phyloP scores from a whole-genome alignment of 2,329 filamentous ascomycete species.

The Sporothrix globosa region DNA sequence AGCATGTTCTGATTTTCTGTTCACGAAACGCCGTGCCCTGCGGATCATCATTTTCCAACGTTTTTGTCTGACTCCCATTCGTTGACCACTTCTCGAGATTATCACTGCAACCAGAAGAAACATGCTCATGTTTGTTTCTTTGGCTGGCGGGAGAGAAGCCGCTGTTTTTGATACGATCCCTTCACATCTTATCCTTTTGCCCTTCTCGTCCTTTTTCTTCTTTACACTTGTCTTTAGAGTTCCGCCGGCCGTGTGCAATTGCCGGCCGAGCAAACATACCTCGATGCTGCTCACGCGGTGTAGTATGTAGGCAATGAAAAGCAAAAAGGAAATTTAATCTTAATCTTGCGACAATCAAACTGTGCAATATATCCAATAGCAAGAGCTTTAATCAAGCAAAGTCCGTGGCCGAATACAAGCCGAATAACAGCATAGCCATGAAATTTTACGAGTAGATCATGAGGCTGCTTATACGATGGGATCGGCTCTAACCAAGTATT shows the following conservation, averaged over 20 bases:
- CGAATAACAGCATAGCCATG: no score
- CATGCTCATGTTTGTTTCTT: neutral
- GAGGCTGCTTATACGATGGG: neutral
- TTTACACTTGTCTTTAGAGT: conserved; percentile 27
- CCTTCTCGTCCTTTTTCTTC: neutral
- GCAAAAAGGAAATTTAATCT: neutral
- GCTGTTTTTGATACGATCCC: neutral
- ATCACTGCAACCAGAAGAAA: neutral
- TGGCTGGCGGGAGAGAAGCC: neutral
- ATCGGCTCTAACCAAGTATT: neutral
- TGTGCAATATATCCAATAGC: neutral
- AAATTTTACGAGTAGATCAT: neutral
- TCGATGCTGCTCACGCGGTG: conserved; percentile 19
- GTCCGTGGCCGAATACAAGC: no score
- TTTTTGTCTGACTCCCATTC: neutral
- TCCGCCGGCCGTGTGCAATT: conserved; percentile 12
- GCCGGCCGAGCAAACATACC: conserved; percentile 24
- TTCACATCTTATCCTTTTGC: neutral
- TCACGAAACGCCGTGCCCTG: neutral
- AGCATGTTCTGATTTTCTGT: neutral
- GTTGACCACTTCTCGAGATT: neutral
- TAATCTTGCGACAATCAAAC: neutral
- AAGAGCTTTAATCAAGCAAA: neutral
- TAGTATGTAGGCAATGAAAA: conserved; percentile 22
- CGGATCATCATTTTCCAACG: neutral